Conservation (phyloP, 306 rosid species). For the Sicyos baderoa region DNA sequence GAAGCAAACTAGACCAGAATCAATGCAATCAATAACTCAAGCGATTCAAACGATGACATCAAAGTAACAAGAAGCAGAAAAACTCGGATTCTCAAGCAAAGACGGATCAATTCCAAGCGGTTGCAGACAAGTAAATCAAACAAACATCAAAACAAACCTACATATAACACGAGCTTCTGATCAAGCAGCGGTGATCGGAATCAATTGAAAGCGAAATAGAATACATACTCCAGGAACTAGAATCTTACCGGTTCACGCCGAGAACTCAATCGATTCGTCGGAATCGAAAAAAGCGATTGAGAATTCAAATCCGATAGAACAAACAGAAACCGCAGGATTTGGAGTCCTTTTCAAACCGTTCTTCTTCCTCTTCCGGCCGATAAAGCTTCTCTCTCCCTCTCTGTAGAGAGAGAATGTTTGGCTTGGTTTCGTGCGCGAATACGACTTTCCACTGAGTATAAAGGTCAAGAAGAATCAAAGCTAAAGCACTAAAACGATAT, state of each 20-base stretch:
- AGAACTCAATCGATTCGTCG: neutral
- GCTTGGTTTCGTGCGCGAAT: conserved; percentile 8
- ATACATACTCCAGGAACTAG: neutral
- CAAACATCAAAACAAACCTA: neutral
- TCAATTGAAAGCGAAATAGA: neutral
- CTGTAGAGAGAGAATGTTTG: conserved; percentile 14
- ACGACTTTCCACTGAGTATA: conserved; percentile 17
- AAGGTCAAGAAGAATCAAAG: conserved; percentile 5
- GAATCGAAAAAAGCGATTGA: conserved; percentile 6
- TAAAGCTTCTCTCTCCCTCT: conserved; percentile 10
- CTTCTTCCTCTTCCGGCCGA: neutral
- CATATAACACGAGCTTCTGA: neutral
- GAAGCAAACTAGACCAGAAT: neutral
- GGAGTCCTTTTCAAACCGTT: neutral
- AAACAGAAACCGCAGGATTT: neutral
- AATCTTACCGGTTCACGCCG: conserved; percentile 11
- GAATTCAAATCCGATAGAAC: conserved; percentile 3
- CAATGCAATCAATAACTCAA: conserved; percentile 7
- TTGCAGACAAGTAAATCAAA: neutral
- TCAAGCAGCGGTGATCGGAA: conserved; percentile 8
- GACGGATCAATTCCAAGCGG: too few relatives aligned
- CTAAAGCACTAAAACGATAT: neutral
- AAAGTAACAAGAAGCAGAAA: conserved; percentile 7
- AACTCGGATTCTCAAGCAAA: neutral
- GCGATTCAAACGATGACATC: neutral